Evolutionary conservation across 2,329 filamentous ascomycete species (phyloP).

Genomic region (Phyllosticta ampelicida): DNA sequence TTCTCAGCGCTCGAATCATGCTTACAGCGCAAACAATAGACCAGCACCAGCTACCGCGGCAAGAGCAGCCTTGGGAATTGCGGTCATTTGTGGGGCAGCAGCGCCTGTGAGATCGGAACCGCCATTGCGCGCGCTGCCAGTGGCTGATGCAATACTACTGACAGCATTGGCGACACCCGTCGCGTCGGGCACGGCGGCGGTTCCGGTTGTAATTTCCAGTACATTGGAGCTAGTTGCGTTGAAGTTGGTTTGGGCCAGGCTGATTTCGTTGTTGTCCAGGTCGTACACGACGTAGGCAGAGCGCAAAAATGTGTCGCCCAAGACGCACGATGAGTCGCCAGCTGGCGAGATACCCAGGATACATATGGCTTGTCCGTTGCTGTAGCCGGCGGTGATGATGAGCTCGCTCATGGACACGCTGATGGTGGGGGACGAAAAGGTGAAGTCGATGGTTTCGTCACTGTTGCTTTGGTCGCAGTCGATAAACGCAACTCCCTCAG

Average conservation of each 20-base stretch:
- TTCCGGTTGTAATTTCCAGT: constrained; percentile 42
- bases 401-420: constrained; percentile 45
- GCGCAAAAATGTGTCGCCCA: constrained; percentile 53
- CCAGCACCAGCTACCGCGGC: constrained; percentile 8
- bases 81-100: constrained; percentile 12
- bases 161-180: constrained; percentile 41
- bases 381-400: constrained; percentile 39
- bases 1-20: neutral
- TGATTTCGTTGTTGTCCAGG: constrained; percentile 48
- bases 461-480: constrained; percentile 43
- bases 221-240: constrained; percentile 42
- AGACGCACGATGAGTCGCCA: constrained; percentile 36
- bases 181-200: constrained; percentile 41
- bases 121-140: constrained; percentile 35
- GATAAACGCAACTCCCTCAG: constrained; percentile 38
- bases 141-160: constrained; percentile 33
- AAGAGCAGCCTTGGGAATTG: constrained; percentile 1
- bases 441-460: constrained; percentile 44
- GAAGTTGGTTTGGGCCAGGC: constrained; percentile 50
- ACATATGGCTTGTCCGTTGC: constrained; percentile 31
- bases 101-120: constrained; percentile 18
- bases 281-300: constrained; percentile 55
- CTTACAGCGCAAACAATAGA: constrained; percentile 8
- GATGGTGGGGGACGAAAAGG: constrained; percentile 46
- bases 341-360: constrained; percentile 43